Evolutionary conservation across 202 grass and related monocot species (phyloP), one percentile per base, ranked within the genome.

Genomic region (Saccharum hybrid): DNA sequence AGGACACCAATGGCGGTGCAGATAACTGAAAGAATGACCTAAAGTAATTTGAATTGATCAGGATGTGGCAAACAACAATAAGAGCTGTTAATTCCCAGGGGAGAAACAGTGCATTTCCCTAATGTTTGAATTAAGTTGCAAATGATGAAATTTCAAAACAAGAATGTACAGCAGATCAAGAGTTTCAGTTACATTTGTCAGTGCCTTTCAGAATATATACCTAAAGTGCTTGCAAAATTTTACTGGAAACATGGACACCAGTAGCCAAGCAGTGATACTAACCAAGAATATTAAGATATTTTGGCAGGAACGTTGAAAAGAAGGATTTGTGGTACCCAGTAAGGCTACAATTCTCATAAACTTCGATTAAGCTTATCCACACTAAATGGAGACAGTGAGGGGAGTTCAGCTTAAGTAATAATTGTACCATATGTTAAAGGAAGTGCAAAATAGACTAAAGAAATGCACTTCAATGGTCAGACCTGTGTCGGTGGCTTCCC

Each of bases 1-100:
- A 98, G 80, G 78, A 98, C 96, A 82, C 96, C 96, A 56, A 86
- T 67, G 9, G 96, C 92, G 2, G 89, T 95, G 81, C 90, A 93
- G 71, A 98, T 40, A 70, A 98, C 96, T 43, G 96, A 92, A 85
- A 98, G 92, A 43, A 89, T 88, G 64, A 98, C 96, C 96, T 98
- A 92, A 43, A 80, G 79, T 8, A 70, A 63, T 76, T 69, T 51
- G 18, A 61, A 68, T 23, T 10, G 13, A 72, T 84, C 57, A 82
- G 21, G 11, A 81, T 78, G 16, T 71, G 49, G 61, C 4, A 73
- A 31, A 59, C 10, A 31, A 59, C 10, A 56, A n/a, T 9, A 61
- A 61, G 51, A 68, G 8, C 0, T 21, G 4, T 76, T 72, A 16
- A 1, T 72, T 64, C 38, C 8, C 0, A 63, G 16, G 59, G 26